Percentiles rank a stretch among this genome's conserved stretches.
Conservation (phyloP, 1,284 basidiomycete genomes). For the Ceratobasidium sp. region DNA sequence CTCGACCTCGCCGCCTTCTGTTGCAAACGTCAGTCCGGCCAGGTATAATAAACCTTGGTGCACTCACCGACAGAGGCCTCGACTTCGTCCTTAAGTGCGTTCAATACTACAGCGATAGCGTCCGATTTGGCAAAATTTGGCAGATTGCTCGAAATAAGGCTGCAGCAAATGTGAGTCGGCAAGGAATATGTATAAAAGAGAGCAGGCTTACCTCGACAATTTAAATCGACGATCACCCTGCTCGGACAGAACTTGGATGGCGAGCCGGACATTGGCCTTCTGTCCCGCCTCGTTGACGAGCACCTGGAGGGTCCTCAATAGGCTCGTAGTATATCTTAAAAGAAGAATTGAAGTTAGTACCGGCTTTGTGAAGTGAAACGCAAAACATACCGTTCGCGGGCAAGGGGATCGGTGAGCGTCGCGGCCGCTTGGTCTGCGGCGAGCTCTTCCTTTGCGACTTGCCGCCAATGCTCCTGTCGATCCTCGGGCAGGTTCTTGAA, state of each 20-base stretch:
- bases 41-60: not conserved
- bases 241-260: not conserved
- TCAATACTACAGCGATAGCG: not conserved
- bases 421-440: not conserved
- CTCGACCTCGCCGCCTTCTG: not conserved
- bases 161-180: not conserved
- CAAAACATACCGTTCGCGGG: conserved; percentile 1
- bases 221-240: not conserved
- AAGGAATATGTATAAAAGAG: not conserved
- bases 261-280: not conserved
- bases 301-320: not conserved
- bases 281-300: not conserved
- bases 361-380: not conserved
- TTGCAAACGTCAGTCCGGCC: not conserved
- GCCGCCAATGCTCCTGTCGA: not conserved
- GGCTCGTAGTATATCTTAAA: not conserved
- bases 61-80: not conserved
- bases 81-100: not conserved
- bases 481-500: not conserved
- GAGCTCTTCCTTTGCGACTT: not conserved
- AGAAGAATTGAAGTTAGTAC: not conserved
- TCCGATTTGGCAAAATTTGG: not conserved
- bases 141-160: not conserved
- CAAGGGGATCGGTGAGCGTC: not conserved
- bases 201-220: not conserved